A percentile compares a stretch with the other conserved stretches of the same genome.
phyloP scores from a whole-genome alignment of 305 asterid species.

The Andrographis paniculata region DNA sequence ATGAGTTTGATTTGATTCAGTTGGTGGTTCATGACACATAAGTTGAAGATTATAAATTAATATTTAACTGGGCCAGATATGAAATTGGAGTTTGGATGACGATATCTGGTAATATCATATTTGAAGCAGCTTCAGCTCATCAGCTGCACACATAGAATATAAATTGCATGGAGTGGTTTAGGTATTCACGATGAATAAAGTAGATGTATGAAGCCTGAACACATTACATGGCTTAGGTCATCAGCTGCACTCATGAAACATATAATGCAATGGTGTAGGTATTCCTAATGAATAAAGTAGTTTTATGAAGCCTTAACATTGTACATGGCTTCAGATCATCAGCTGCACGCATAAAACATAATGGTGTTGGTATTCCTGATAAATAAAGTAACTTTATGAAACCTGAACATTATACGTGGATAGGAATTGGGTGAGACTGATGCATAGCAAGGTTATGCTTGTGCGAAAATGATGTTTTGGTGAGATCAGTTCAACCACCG shows the following conservation, averaged over 20 bases:
- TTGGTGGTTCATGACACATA: not conserved
- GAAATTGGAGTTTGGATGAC: not conserved
- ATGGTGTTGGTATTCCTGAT: not conserved
- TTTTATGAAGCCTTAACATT: not conserved
- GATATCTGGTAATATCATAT: not conserved
- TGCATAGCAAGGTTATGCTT: not conserved
- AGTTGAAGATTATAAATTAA: not conserved
- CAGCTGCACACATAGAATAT: not conserved
- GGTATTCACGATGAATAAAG: not conserved
- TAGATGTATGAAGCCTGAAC: not conserved
- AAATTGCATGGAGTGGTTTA: not conserved
- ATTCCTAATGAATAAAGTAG: too few relatives aligned
- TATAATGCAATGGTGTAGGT: not conserved
- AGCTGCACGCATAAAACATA: not conserved
- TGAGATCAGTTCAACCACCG: too few relatives aligned
- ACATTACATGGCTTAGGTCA: too few relatives aligned
- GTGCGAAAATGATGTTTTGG: not conserved
- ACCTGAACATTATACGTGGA: not conserved
- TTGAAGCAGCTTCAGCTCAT: not conserved
- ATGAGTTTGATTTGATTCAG: not conserved
- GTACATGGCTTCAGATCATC: not conserved
- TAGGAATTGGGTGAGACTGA: not conserved
- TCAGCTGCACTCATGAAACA: not conserved
- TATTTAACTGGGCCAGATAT: not conserved
- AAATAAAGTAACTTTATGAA: not conserved